These are phyloP conservation scores for Aspergillus cejpii DNA, from an alignment of 2,329 filamentous ascomycete genomes.

Conservation along the genomic window DNA sequence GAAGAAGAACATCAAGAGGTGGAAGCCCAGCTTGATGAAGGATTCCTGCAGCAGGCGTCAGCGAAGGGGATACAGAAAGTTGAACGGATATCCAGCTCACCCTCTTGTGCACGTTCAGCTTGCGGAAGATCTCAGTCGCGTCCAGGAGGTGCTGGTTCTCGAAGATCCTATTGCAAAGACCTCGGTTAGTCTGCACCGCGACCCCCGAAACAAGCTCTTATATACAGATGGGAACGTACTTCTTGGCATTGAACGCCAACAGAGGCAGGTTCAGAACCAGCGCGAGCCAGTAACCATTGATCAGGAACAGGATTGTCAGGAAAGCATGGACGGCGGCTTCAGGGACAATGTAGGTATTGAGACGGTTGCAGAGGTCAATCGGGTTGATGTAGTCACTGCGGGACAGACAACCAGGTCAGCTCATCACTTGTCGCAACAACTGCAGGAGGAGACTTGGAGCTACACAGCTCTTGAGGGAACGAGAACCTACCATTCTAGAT, in stretches of 20 bases:
- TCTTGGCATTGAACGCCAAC: slow-evolving; percentile 91
- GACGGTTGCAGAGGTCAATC: slow-evolving; percentile 98
- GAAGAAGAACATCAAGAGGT: slow-evolving; percentile 99
- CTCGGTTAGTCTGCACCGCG: slow-evolving; percentile 17
- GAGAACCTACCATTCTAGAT: slow-evolving; percentile 87
- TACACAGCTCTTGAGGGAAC: not conserved
- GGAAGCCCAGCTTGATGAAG: slow-evolving; percentile 97
- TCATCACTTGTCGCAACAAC: slow-evolving; percentile 8
- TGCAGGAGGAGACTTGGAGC: not conserved
- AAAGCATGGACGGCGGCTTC: slow-evolving; percentile 97
- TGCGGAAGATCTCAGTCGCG: slow-evolving; percentile 98
- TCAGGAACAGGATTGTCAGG: slow-evolving; percentile 88
- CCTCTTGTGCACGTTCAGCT: slow-evolving; percentile 99
- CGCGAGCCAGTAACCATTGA: slow-evolving; percentile 98
- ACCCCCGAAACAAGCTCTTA: not conserved
- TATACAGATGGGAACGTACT: slow-evolving; percentile 56
- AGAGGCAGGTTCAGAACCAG: slow-evolving; percentile 88
- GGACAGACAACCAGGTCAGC: slow-evolving; percentile 25
- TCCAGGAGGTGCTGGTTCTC: slow-evolving; percentile 96
- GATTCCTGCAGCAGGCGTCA: slow-evolving; percentile 62
- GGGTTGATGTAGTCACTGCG: slow-evolving; percentile 98
- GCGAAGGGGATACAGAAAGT: slow-evolving; percentile 1
- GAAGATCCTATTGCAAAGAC: slow-evolving; percentile 61
- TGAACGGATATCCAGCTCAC: slow-evolving; percentile 42
- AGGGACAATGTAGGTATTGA: slow-evolving; percentile 98